These are phyloP conservation scores for Pythium sp. DNA, from an alignment of 352 stramenopile species.

Conservation along the genomic window DNA sequence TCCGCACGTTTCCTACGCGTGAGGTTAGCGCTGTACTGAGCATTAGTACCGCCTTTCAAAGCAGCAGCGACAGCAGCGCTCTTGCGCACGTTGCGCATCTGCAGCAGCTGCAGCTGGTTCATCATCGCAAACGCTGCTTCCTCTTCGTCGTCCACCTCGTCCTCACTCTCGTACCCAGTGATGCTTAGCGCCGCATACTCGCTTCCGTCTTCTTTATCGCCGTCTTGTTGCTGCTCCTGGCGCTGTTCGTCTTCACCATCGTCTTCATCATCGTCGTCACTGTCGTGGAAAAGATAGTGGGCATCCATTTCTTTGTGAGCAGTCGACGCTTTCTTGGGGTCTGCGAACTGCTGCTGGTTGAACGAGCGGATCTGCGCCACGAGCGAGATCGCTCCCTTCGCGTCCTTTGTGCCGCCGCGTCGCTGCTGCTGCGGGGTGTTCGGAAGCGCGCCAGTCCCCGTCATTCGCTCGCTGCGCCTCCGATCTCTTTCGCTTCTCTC, in stretches of 20 bases:
- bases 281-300: slow-evolving; percentile 1
- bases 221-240: neutral
- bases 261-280: slow-evolving; percentile 7
- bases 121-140: slow-evolving; percentile 16
- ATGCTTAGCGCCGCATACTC: neutral
- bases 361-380: slow-evolving; percentile 16
- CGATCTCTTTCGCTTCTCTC: neutral
- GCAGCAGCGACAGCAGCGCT: neutral
- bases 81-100: slow-evolving; percentile 7
- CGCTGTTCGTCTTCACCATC: neutral
- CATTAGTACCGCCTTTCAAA: neutral
- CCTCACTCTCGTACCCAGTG: slow-evolving; percentile 9
- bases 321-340: neutral
- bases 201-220: neutral
- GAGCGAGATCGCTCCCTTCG: slow-evolving; percentile 6
- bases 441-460: neutral
- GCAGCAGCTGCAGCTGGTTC: slow-evolving; percentile 16
- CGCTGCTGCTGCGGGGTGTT: slow-evolving; percentile 4
- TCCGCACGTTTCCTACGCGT: neutral
- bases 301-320: neutral
- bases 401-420: neutral
- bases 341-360: slow-evolving; percentile 13
- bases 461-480: neutral
- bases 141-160: slow-evolving; percentile 17
- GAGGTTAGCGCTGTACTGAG: neutral